Base-by-base conservation (phyloP, 2,329 filamentous ascomycete genomes). In the Aureobasidium sp. region DNA sequence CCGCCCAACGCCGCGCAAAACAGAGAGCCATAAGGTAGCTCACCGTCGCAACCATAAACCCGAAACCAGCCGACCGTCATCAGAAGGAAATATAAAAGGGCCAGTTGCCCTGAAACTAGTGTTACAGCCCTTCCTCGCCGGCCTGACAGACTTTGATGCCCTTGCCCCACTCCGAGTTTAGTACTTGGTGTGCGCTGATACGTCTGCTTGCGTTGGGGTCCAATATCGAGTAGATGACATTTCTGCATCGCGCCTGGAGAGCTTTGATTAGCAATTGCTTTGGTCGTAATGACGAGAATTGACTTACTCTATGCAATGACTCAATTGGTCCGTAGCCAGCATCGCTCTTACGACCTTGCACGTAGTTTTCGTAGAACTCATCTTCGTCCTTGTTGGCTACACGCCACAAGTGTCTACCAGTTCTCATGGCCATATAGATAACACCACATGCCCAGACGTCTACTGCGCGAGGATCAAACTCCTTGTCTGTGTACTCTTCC, bases 341-440 rank as follows among this genome's bases (percentile, higher is more conserved):
- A 74, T 97, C 94, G 68, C 96, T 91, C 72, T 91, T 88, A 59
- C 94, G 86, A 34, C 94, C 94, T 72, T 96, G 89, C 5, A 99
- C 83, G 72, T 99, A 99, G 46, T 91, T 88, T 66, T 90, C 89
- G 73, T 96, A 99, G 70, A 97, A 99, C 71, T 97, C 94, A 70
- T 99, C 94, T 67, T 97, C 93, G 61, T 96, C 92, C 76, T 91
- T 95, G 76, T 93, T 93, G 7, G 94, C 94, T n/a, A 97, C 86
- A 61, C 92, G 88, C 94, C 94, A 99, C 9, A 99, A 81, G 75
- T 99, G 94, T 59, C 94, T 84, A 6, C 94, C 94, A 1, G 93
- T 97, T 63, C 94, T 84, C 94, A 99, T 99, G 15, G 94, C 94
- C 94, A 99, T 99, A 78, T 99, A 99, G 64, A 99, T 99, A 57